Evolutionary conservation across 805 yeast genomes (phyloP).

Genomic region (Geotrichum ghanense): DNA sequence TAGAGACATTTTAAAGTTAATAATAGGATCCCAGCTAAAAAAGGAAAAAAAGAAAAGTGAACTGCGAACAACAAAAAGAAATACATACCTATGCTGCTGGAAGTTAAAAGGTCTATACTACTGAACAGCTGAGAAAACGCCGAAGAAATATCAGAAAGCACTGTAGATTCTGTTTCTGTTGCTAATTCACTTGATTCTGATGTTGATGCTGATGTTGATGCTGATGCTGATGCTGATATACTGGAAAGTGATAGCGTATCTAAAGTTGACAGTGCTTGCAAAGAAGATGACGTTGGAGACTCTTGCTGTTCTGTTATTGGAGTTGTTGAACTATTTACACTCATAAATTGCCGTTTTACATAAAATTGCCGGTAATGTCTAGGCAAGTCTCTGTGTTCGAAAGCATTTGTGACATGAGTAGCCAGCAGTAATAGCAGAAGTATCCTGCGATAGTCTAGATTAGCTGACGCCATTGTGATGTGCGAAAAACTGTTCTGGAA

Average conservation of each 20-base stretch:
- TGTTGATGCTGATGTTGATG: background rate
- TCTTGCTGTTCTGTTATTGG: background rate
- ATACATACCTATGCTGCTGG: background rate
- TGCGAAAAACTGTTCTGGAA: background rate
- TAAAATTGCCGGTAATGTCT: background rate
- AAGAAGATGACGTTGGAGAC: too few species aligned
- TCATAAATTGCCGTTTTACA: background rate
- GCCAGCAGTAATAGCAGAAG: background rate
- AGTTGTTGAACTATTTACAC: background rate
- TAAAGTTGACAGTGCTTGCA: background rate
- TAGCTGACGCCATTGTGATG: background rate
- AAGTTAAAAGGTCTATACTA: background rate
- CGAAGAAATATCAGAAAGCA: too few species aligned
- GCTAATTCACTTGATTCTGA: too few species aligned
- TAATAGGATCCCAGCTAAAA: background rate
- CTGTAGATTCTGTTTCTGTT: too few species aligned
- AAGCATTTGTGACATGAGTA: background rate
- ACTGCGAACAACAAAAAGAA: background rate
- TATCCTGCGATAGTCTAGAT: background rate
- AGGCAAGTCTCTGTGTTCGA: background rate
- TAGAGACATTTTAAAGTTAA: background rate
- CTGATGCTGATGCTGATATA: background rate
- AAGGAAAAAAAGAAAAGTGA: background rate
- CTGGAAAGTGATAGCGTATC: background rate
- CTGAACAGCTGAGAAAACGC: background rate